Conservation (phyloP, 345 rosid species). For the Melastoma malabathricum region DNA sequence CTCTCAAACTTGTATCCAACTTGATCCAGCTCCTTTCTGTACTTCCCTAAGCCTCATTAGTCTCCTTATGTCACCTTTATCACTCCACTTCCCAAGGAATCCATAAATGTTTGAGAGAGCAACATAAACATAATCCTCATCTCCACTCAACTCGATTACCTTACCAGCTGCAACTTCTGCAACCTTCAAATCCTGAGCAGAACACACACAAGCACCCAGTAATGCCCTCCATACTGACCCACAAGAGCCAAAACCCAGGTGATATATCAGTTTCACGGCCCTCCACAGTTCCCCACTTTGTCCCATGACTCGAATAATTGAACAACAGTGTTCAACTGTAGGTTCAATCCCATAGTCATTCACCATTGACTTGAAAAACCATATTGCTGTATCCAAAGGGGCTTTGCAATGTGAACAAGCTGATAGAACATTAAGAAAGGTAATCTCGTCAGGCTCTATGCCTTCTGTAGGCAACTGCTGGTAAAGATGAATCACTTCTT, state of each 20-base stretch:
- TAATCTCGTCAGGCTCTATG: slow-evolving; percentile 48
- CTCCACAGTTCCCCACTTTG: slow-evolving; percentile 31
- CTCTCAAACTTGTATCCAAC: slow-evolving; percentile 37
- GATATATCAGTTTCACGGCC: slow-evolving; percentile 31
- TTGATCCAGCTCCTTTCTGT: slow-evolving; percentile 44
- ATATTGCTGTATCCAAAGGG: slow-evolving; percentile 22
- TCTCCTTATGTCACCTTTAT: slow-evolving; percentile 38
- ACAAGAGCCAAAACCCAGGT: slow-evolving; percentile 27
- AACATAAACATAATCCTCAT: slow-evolving; percentile 49
- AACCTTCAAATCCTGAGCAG: slow-evolving; percentile 27
- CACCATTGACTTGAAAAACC: slow-evolving; percentile 44
- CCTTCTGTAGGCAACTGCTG: slow-evolving; percentile 28
- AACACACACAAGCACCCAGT: slow-evolving; percentile 49
- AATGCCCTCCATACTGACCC: slow-evolving; percentile 56
- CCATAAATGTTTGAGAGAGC: slow-evolving; percentile 53
- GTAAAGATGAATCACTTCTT: slow-evolving; percentile 28
- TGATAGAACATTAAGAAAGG: slow-evolving; percentile 60
- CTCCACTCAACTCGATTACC: slow-evolving; percentile 35
- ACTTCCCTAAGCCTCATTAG: slow-evolving; percentile 45
- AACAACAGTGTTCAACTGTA: slow-evolving; percentile 53
- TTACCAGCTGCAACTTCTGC: slow-evolving; percentile 37
- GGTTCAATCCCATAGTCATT: slow-evolving; percentile 48
- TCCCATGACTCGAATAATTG: slow-evolving; percentile 53
- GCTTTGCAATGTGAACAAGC: slow-evolving; percentile 40
- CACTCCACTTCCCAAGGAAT: slow-evolving; percentile 44